A percentile compares a stretch with the other conserved stretches of the same genome.
These are phyloP conservation scores for Dactylonectria macrodidyma DNA, from an alignment of 2,329 filamentous ascomycete species.

Conservation along the genomic window DNA sequence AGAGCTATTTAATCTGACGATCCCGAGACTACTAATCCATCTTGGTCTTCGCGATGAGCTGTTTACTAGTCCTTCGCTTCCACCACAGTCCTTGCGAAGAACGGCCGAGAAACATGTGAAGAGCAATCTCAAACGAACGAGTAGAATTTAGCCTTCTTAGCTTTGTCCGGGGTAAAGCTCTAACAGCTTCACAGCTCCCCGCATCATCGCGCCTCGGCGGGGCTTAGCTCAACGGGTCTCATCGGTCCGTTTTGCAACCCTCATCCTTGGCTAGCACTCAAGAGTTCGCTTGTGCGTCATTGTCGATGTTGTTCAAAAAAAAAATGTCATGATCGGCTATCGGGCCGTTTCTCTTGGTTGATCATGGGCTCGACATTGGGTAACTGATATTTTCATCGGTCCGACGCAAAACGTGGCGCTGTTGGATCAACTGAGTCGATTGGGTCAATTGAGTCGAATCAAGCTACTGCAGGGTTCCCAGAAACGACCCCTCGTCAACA, in stretches of 20 bases:
- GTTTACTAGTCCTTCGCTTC: not conserved
- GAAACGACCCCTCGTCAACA: not conserved
- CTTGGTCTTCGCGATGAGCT: not conserved
- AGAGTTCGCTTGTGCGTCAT: not conserved
- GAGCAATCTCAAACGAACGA: slow-evolving; percentile 13
- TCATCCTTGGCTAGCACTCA: not conserved
- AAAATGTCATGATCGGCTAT: not conserved
- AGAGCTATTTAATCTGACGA: not conserved
- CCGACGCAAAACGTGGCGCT: not conserved
- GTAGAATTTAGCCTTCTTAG: slow-evolving; percentile 27
- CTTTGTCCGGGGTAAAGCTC: slow-evolving; percentile 24
- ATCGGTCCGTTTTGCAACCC: slow-evolving; percentile 32
- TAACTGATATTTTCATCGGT: not conserved
- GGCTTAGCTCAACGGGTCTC: slow-evolving; percentile 29
- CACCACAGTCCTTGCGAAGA: not conserved
- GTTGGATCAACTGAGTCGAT: not conserved
- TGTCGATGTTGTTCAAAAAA: not conserved
- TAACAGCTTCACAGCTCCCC: slow-evolving; percentile 21
- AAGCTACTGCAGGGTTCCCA: not conserved
- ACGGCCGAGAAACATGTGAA: not conserved
- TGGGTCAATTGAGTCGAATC: not conserved
- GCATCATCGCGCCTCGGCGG: slow-evolving; percentile 27
- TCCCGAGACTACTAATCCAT: not conserved
- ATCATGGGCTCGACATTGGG: not conserved
- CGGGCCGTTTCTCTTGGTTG: not conserved